Base-by-base conservation (phyloP, 2,329 filamentous ascomycete genomes). In the Aspergillus sp. region DNA sequence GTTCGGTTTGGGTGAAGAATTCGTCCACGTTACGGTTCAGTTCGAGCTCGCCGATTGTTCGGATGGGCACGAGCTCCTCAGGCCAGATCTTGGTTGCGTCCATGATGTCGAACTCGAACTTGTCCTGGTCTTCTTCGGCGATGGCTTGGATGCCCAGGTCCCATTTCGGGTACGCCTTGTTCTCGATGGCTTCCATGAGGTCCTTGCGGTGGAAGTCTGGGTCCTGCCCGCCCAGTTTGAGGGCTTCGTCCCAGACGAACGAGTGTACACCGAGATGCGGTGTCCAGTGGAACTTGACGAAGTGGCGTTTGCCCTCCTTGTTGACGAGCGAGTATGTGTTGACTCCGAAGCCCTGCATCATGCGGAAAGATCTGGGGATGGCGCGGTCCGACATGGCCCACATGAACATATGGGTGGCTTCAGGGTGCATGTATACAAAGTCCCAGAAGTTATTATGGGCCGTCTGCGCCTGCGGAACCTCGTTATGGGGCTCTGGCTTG, bases 41-140 rank as follows among this genome's bases (percentile, higher is more conserved):
- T 69, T 93, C 87, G 1, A 96, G 71, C 72, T 93, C 85, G 40
- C 90, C 91, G 56, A 96, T 90, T 68, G 91, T 90, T 7, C 88
- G 83, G 19, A 93, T 81, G 0, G 90, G 90, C 0, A 92, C 79
- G 0, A 86, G 75, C 12, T 93, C 88, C 69, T 95, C 89, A 0
- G 90, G 91, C 90, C 90, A 95, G 24, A 93, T 74, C 77, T 96
- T 95, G 39, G 91, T 96, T 1, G 90, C 87, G 64, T 96, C 91
- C 1, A 96, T 83, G 31, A 93, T 88, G 66, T 95, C 91, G 60
- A 95, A 93, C 6, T 93, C 90, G 60, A 93, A 96, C 15, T 90
- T 84, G 61, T 93, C 80, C 69, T 90, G 84, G 49, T 86, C 82
- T 8, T 81, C 81, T 62, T 93, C 90, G 0, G 88, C 84, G 21